Evolutionary conservation across 108 stramenopile species (phyloP).

Genomic region (Thalassiosira profunda): DNA sequence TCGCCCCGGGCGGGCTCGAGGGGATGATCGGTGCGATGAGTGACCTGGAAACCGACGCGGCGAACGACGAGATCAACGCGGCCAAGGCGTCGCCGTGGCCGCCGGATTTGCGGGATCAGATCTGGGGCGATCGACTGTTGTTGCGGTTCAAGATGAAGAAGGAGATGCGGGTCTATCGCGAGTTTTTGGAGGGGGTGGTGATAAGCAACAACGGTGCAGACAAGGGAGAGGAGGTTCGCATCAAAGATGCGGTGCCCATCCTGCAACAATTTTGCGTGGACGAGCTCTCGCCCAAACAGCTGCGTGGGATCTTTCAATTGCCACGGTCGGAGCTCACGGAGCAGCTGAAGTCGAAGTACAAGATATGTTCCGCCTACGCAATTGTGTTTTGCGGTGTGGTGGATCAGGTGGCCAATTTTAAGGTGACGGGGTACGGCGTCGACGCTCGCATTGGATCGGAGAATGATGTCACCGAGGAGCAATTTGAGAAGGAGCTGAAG

Average conservation of each 20-base stretch:
- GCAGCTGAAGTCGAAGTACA: slow-evolving; percentile 60
- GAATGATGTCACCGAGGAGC: slow-evolving; percentile 51
- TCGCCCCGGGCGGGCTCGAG: slow-evolving; percentile 70
- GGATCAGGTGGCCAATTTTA: slow-evolving; percentile 87
- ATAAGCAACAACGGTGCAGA: neutral
- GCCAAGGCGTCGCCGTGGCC: slow-evolving; percentile 75
- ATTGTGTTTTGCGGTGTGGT: slow-evolving; percentile 77
- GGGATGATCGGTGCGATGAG: slow-evolving; percentile 77
- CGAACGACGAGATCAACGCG: slow-evolving; percentile 67
- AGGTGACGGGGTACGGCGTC: slow-evolving; percentile 63
- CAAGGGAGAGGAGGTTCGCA: slow-evolving; percentile 25
- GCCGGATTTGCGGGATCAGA: slow-evolving; percentile 76
- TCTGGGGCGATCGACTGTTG: slow-evolving; percentile 86
- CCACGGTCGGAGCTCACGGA: slow-evolving; percentile 72
- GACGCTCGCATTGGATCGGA: slow-evolving; percentile 56
- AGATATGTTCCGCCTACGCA: slow-evolving; percentile 73
- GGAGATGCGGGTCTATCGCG: slow-evolving; percentile 67
- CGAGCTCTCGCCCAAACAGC: slow-evolving; percentile 24
- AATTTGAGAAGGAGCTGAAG: slow-evolving; percentile 61
- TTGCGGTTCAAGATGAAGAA: slow-evolving; percentile 81
- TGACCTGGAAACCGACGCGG: slow-evolving; percentile 87
- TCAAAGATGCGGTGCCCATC: slow-evolving; percentile 9
- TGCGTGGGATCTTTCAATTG: slow-evolving; percentile 65
- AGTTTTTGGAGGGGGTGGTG: slow-evolving; percentile 59
- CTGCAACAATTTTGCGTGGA: slow-evolving; percentile 48